Percentiles rank a stretch among this genome's conserved stretches.
Evolutionary conservation across 306 rosid genomes (phyloP).

Genomic region (Adenanthera pavonina): DNA sequence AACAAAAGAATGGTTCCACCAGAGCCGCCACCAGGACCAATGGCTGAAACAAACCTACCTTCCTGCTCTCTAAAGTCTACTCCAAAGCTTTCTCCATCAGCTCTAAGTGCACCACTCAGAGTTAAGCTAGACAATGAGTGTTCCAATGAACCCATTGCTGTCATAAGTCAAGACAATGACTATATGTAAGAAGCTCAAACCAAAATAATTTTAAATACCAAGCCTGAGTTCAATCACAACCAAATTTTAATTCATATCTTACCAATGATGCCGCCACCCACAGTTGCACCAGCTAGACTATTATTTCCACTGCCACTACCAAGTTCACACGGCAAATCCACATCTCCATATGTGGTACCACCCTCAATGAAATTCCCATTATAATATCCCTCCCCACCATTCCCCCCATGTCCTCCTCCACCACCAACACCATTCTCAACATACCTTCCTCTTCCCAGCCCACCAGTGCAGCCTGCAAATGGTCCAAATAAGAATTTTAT

Average conservation of each 20-base stretch:
- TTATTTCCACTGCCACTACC: slow-evolving; percentile 98
- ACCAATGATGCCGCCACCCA: slow-evolving; percentile 98
- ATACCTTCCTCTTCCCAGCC: slow-evolving; percentile 78
- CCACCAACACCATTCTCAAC: slow-evolving; percentile 77
- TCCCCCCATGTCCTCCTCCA: slow-evolving; percentile 97
- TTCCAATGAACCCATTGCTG: slow-evolving; percentile 95
- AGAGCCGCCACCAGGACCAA: slow-evolving; percentile 98
- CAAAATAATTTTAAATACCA: slow-evolving; percentile 14
- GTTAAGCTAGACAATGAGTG: slow-evolving; percentile 79
- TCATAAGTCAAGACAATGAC: slow-evolving; percentile 39
- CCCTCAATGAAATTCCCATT: slow-evolving; percentile 82
- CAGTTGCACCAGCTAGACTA: slow-evolving; percentile 81
- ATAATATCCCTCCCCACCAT: slow-evolving; percentile 93
- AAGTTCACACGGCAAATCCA: slow-evolving; percentile 92
- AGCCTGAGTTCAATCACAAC: slow-evolving; percentile 4
- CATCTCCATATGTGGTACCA: slow-evolving; percentile 81
- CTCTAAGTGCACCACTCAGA: slow-evolving; percentile 76
- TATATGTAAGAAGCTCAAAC: slow-evolving; percentile 13
- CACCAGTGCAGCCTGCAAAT: slow-evolving; percentile 82
- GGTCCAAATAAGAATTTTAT: slow-evolving; percentile 41
- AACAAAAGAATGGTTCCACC: slow-evolving; percentile 96
- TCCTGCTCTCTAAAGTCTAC: slow-evolving; percentile 54
- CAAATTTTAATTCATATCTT: slow-evolving; percentile 44
- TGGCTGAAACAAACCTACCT: slow-evolving; percentile 48
- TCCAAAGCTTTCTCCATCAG: slow-evolving; percentile 90